Conservation (phyloP, 331 rosid genomes). For the Ulmus americana region DNA sequence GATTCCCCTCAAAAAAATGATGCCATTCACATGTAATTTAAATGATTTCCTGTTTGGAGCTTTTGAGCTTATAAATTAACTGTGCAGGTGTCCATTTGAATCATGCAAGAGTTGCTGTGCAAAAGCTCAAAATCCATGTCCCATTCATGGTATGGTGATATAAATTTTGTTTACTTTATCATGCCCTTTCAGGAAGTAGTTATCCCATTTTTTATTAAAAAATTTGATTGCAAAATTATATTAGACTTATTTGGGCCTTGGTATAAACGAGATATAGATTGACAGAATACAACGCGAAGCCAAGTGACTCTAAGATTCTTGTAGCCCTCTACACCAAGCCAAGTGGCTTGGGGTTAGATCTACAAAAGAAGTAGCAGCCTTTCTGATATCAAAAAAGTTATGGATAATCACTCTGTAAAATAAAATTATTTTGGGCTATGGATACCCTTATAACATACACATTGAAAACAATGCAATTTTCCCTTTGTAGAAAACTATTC, state of each 20-base stretch:
- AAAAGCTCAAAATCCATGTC: constrained; percentile 88
- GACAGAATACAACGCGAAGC: neutral
- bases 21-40: neutral
- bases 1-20: neutral
- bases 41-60: neutral
- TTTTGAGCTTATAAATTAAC: constrained; percentile 21
- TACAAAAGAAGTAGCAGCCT: no score
- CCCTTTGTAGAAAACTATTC: no score
- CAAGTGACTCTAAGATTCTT: neutral
- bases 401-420: no score
- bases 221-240: neutral
- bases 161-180: neutral
- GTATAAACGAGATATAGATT: neutral
- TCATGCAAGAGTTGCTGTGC: constrained; percentile 92
- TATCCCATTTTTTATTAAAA: neutral
- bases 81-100: constrained; percentile 73
- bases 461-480: no score
- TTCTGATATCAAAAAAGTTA: no score
- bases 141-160: constrained; percentile 63
- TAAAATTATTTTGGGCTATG: no score
- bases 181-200: neutral
- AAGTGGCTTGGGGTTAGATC: no score
- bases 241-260: neutral
- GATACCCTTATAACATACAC: no score
- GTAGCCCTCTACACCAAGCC: no score